Conservation (phyloP, 2,329 filamentous ascomycete genomes). For the Epichloe sp. region DNA sequence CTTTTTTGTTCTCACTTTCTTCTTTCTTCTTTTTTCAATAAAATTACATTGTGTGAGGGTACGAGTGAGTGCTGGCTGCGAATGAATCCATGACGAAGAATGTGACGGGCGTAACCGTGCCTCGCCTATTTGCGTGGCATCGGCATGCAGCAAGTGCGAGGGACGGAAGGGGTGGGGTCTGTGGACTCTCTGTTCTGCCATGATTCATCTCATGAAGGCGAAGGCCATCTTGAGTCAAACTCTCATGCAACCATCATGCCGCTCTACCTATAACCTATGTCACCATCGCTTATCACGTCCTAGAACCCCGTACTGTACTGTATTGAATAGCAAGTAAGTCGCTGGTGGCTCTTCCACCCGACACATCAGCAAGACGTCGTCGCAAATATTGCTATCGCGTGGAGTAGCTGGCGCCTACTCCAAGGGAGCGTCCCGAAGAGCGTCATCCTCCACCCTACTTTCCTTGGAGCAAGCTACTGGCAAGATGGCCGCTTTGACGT, state of each 20-base stretch:
- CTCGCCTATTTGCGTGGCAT: too few relatives aligned
- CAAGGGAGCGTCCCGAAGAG: constrained; percentile 3
- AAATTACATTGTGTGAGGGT: not conserved
- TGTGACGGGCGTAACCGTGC: too few relatives aligned
- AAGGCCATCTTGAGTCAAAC: too few relatives aligned
- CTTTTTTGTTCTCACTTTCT: not conserved
- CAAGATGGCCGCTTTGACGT: constrained; percentile 8
- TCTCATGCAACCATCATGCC: not conserved
- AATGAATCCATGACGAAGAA: too few relatives aligned
- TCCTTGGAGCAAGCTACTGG: constrained; percentile 1
- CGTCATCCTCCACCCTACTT: constrained; percentile 3
- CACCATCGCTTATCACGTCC: not conserved
- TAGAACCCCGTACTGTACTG: not conserved
- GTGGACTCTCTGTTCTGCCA: not conserved
- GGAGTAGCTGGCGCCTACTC: constrained; percentile 12
- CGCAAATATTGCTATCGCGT: constrained; percentile 15
- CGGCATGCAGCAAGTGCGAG: too few relatives aligned
- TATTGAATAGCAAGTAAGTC: not conserved
- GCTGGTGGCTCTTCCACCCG: constrained; percentile 1
- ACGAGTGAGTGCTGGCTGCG: too few relatives aligned
- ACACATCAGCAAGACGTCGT: constrained; percentile 13
- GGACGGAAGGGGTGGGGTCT: not conserved
- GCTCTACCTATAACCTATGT: not conserved
- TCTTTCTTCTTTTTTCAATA: too few relatives aligned
- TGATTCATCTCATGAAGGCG: not conserved